phyloP scores from a whole-genome alignment of 192 early-diverging fungal genomes.

The Coemansia sp. region DNA sequence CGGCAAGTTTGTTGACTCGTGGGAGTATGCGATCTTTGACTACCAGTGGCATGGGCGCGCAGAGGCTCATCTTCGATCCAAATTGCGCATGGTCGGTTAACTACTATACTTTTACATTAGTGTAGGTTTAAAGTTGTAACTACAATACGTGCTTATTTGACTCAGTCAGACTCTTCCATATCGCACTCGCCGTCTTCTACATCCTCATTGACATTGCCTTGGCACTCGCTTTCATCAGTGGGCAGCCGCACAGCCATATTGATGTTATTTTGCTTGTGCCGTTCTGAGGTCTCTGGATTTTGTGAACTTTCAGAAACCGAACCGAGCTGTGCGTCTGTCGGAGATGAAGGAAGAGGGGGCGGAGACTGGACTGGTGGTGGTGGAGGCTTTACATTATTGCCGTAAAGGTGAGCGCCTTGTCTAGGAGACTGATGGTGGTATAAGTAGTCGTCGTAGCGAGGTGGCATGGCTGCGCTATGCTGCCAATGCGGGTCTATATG shows the following conservation, averaged over 20 bases:
- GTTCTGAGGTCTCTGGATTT: background rate
- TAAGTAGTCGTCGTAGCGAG: background rate
- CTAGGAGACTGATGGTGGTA: background rate
- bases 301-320: background rate
- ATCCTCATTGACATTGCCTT: conserved; percentile 7
- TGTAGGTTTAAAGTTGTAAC: background rate
- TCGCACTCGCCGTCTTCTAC: conserved; percentile 51
- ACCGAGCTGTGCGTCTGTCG: background rate
- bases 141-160: background rate
- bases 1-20: conserved; percentile 31
- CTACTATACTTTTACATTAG: background rate
- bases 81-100: conserved; percentile 4
- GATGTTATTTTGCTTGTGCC: background rate
- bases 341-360: background rate
- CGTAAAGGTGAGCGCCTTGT: background rate
- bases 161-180: conserved; percentile 41
- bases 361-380: background rate
- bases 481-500: background rate
- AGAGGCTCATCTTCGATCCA: conserved; percentile 11
- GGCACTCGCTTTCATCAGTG: background rate
- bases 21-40: conserved; percentile 49
- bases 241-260: background rate
- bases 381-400: background rate
- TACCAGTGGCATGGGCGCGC: conserved; percentile 25
- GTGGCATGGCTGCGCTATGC: background rate